These are phyloP conservation scores for Lachancea fermentati DNA, from an alignment of 805 yeast species.

Conservation along the genomic window DNA sequence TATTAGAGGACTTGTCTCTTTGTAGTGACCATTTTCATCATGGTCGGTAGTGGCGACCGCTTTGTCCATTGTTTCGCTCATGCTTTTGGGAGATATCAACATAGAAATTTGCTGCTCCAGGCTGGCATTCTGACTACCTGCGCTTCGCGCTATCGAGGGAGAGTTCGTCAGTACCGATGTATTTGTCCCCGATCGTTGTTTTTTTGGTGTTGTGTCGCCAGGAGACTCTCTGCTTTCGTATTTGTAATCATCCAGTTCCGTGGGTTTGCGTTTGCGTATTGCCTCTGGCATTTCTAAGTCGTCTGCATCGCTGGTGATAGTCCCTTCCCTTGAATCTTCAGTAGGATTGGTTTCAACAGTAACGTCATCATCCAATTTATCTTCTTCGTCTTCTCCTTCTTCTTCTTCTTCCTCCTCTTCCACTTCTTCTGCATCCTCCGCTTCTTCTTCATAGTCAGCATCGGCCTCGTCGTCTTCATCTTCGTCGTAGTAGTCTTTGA, in stretches of 20 bases:
- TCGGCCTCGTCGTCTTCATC: slow-evolving; percentile 19
- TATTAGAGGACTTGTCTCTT: slow-evolving; percentile 3
- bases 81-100: slow-evolving; percentile 12
- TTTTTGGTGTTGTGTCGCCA: slow-evolving; percentile 5
- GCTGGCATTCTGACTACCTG: slow-evolving; percentile 7
- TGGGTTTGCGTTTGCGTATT: slow-evolving; percentile 24
- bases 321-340: slow-evolving; percentile 1
- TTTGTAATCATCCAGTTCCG: slow-evolving; percentile 27
- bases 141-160: slow-evolving; percentile 3
- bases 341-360: slow-evolving; percentile 1
- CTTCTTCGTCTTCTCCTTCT: slow-evolving; percentile 9
- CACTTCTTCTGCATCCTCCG: slow-evolving; percentile 13
- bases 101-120: slow-evolving; percentile 14
- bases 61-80: slow-evolving; percentile 2
- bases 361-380: slow-evolving; percentile 8
- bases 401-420: slow-evolving; percentile 13
- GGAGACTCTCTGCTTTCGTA: slow-evolving; percentile 11
- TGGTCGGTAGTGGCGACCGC: slow-evolving; percentile 1
- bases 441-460: slow-evolving; percentile 15
- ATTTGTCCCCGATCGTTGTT: not conserved
- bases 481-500: slow-evolving; percentile 11
- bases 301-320: slow-evolving; percentile 6
- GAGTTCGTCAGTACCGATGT: slow-evolving; percentile 1
- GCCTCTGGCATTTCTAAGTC: slow-evolving; percentile 7
- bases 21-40: slow-evolving; percentile 3